Evolutionary conservation across 305 asterid species (phyloP), one percentile per base, ranked within the genome.

Genomic region (Fraxinus albicans): DNA sequence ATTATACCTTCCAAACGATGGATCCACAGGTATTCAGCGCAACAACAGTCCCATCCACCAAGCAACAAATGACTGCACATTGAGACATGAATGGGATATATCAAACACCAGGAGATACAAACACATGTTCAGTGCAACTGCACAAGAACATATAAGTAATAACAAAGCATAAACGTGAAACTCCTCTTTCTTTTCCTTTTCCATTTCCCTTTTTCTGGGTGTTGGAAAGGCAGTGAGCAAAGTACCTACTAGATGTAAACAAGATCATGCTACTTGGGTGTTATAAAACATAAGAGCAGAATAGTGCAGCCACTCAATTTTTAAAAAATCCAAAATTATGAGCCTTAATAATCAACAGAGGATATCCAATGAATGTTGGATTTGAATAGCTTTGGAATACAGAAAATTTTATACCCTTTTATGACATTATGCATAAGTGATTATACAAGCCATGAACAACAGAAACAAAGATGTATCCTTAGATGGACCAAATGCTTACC

Each of bases 51-150:
- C 99, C 97, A 90, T 95, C 91, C 53, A 95, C 99, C 91, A 89
- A 86, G 97, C 99, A 94, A 87, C 97, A 95, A 81, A 92, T 89
- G 81, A 93, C 98, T 94, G 95, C 89, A 90, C 44, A 79, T 38
- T 13, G 76, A 35, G 38, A 76, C 67, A 77, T 65, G 87, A 83
- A 86, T 23, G 50, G 81, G 77, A 75, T 58, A 70, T 63, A 80
- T 84, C 78, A 85, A 87, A 81, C 65, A 83, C 63, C 44, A 10
- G 8, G 13, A 78, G 31, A 77, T 70, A 60, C 47, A 67, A 78
- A 55, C 65, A 47, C 27, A 9, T 15, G 58, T 33, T 33, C 2
- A 69, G 2, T 60, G 33, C 40, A 80, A 76, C 80, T 55, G 74
- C 69, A 73, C 38, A 36, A 70, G n/a, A n/a, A 77, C 72, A 65